These are phyloP conservation scores for Penicillium hesseltinei DNA, from an alignment of 2,329 filamentous ascomycete genomes.

Conservation along the genomic window DNA sequence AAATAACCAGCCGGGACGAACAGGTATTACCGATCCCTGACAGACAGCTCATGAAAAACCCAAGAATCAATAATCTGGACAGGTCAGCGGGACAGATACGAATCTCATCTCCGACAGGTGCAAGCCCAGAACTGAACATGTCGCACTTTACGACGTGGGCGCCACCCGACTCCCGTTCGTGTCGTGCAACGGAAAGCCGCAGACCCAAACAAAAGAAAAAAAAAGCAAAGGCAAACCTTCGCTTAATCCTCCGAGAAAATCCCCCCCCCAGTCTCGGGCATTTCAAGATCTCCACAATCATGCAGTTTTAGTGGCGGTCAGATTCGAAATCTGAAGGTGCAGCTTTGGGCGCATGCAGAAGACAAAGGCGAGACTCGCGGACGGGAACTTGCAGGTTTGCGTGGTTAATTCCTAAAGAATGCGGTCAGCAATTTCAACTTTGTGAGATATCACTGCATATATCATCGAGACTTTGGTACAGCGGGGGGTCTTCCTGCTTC, in stretches of 20 bases:
- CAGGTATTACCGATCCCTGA: background rate
- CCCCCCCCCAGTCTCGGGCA: background rate
- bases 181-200: background rate
- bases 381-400: background rate
- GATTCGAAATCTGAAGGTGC: background rate
- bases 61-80: background rate
- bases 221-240: background rate
- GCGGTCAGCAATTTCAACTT: background rate
- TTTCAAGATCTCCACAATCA: background rate
- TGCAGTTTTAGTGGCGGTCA: background rate
- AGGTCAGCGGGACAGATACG: background rate
- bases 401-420: background rate
- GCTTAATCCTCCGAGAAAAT: slow-evolving; percentile 3
- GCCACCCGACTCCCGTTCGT: slow-evolving; percentile 1
- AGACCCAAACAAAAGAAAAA: background rate
- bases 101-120: slow-evolving; percentile 2
- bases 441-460: background rate
- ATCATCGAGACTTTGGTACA: background rate
- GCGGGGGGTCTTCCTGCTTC: background rate
- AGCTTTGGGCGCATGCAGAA: background rate
- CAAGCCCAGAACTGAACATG: background rate
- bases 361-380: background rate
- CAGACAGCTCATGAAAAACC: background rate
- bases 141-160: background rate
- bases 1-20: background rate